These are phyloP conservation scores for Tanozyma kutaoensis DNA, from an alignment of 805 yeast species.

Conservation along the genomic window DNA sequence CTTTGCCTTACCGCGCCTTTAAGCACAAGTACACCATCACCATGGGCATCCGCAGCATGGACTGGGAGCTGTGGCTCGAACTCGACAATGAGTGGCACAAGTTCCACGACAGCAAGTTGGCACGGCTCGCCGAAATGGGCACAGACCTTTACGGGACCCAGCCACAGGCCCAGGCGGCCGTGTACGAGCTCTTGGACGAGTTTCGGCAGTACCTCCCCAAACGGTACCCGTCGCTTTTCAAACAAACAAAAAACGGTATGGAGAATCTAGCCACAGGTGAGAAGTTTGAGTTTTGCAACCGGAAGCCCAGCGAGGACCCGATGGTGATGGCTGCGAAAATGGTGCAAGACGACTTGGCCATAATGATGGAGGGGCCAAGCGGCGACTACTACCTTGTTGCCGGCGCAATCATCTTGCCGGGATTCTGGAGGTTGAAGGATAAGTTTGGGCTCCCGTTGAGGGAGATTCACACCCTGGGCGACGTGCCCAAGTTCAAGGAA, in stretches of 20 bases:
- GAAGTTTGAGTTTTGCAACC: constrained; percentile 17
- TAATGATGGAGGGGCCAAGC: constrained; percentile 46
- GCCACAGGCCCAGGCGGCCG: constrained; percentile 38
- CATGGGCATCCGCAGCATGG: constrained; percentile 58
- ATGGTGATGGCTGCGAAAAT: constrained; percentile 42
- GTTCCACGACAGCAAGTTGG: constrained; percentile 38
- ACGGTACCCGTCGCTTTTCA: constrained; percentile 45
- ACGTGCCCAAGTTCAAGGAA: constrained; percentile 51
- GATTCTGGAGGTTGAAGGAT: constrained; percentile 57
- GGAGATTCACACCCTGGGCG: constrained; percentile 51
- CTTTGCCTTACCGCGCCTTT: constrained; percentile 56
- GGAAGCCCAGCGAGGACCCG: constrained; percentile 31
- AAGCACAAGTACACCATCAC: constrained; percentile 50
- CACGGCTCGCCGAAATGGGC: constrained; percentile 34
- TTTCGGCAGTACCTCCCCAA: constrained; percentile 38
- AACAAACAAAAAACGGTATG: constrained; percentile 30
- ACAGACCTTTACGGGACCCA: constrained; percentile 35
- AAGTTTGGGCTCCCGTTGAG: constrained; percentile 42
- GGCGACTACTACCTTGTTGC: constrained; percentile 46
- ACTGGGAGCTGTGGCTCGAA: constrained; percentile 52
- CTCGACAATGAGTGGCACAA: constrained; percentile 53
- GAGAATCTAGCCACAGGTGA: constrained; percentile 44
- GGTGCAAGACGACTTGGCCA: constrained; percentile 55
- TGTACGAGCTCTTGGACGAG: constrained; percentile 41
- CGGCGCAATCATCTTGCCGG: constrained; percentile 54